phyloP scores from a whole-genome alignment of 129 eudicot species.

The Flaveria sonorensis region DNA sequence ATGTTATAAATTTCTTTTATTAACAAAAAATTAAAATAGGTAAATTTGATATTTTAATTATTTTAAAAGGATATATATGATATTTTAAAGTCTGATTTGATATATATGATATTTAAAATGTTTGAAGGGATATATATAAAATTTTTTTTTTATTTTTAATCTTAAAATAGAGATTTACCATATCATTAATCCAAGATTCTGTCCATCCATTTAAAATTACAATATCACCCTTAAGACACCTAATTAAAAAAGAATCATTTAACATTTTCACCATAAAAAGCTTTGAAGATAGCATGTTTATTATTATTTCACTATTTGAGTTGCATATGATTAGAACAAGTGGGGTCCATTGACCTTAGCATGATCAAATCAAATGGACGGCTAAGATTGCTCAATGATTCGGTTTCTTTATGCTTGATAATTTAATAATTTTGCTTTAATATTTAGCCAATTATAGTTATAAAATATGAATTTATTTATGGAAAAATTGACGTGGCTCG shows the following conservation, averaged over 20 bases:
- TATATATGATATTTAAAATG: too few species aligned
- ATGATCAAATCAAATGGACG: constrained; percentile 30
- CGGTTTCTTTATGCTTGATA: not conserved
- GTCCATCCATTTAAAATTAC: constrained; percentile 9
- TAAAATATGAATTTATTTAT: constrained; percentile 4
- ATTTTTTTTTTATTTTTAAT: constrained; percentile 24
- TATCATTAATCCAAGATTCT: constrained; percentile 50
- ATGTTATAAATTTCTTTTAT: too few species aligned
- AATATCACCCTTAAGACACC: constrained; percentile 21
- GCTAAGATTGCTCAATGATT: constrained; percentile 31
- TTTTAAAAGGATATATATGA: too few species aligned
- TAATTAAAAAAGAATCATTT: constrained; percentile 24
- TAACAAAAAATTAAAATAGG: too few species aligned
- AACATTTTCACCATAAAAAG: constrained; percentile 22
- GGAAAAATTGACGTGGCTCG: not conserved
- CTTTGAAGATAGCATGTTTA: constrained; percentile 21
- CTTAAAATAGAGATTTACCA: constrained; percentile 31
- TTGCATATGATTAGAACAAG: constrained; percentile 30
- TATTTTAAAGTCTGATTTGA: too few species aligned
- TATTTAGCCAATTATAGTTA: not conserved
- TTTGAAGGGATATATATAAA: too few species aligned
- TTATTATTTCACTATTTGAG: constrained; percentile 29
- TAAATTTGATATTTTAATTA: too few species aligned
- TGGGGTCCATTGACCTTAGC: constrained; percentile 29
- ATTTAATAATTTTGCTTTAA: constrained; percentile 11